These are phyloP conservation scores for Cladosporium sphaerospermum DNA, from an alignment of 2,329 filamentous ascomycete species.

Conservation along the genomic window DNA sequence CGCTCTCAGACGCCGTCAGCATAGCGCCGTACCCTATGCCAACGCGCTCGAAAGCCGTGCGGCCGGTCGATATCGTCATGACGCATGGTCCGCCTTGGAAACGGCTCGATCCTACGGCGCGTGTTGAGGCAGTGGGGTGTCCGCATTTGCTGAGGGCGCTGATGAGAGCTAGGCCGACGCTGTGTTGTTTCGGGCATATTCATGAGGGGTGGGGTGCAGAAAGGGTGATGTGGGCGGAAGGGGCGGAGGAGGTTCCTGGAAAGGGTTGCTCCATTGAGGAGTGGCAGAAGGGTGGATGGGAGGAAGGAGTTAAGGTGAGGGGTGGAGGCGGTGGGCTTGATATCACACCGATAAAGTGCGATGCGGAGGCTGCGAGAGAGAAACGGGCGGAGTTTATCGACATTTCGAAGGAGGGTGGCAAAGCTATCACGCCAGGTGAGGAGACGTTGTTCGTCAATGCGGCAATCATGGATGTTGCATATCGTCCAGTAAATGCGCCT, in stretches of 20 bases:
- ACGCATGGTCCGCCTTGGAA: constrained; percentile 55
- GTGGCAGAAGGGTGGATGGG: constrained; percentile 11
- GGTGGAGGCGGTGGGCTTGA: not conserved
- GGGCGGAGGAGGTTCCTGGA: constrained; percentile 17
- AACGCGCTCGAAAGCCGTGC: constrained; percentile 28
- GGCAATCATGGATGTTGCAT: constrained; percentile 47
- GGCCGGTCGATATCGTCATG: constrained; percentile 49
- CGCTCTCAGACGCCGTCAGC: constrained; percentile 27
- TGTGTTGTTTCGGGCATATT: constrained; percentile 61
- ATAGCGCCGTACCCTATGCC: constrained; percentile 34
- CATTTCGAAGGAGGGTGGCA: constrained; percentile 14
- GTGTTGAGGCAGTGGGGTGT: constrained; percentile 46
- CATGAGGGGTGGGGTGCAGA: constrained; percentile 49
- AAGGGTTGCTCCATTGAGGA: constrained; percentile 8
- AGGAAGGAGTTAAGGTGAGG: not conserved
- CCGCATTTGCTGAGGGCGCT: constrained; percentile 48
- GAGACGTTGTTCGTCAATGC: constrained; percentile 56
- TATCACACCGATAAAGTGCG: constrained; percentile 3
- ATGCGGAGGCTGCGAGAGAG: constrained; percentile 20
- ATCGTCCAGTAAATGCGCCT: constrained; percentile 46
- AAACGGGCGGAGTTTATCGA: constrained; percentile 30
- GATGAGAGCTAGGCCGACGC: constrained; percentile 42
- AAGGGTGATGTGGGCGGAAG: constrained; percentile 34
- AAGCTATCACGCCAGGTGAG: constrained; percentile 37
- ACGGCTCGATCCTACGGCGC: constrained; percentile 42